phyloP scores from a whole-genome alignment of 2,329 filamentous ascomycete genomes.

The Aspergillus proliferans region DNA sequence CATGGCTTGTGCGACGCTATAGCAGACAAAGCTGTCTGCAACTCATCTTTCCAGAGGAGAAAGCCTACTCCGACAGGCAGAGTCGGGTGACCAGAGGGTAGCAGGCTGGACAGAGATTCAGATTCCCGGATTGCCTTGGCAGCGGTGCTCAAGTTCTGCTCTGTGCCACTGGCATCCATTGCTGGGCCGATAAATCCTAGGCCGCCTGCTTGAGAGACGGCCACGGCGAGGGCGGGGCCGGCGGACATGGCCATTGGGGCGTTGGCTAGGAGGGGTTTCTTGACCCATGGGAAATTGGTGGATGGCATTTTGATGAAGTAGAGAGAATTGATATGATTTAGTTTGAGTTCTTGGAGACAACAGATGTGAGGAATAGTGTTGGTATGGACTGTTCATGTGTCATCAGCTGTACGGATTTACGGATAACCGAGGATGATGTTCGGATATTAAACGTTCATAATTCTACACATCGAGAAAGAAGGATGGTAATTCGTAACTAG shows the following conservation, averaged over 20 bases:
- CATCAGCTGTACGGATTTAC: too few relatives aligned
- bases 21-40: slow-evolving; percentile 23
- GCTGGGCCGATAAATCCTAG: slow-evolving; percentile 55
- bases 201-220: slow-evolving; percentile 53
- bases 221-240: slow-evolving; percentile 52
- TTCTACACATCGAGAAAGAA: too few relatives aligned
- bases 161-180: slow-evolving; percentile 34
- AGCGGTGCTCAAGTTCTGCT: slow-evolving; percentile 28
- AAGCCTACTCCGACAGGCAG: slow-evolving; percentile 40
- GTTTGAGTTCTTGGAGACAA: too few relatives aligned
- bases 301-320: background rate
- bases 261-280: slow-evolving; percentile 54
- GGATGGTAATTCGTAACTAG: too few relatives aligned
- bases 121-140: slow-evolving; percentile 13
- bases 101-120: background rate
- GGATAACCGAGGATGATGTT: too few relatives aligned
- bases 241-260: slow-evolving; percentile 67
- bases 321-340: too few relatives aligned
- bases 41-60: slow-evolving; percentile 35
- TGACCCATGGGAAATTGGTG: slow-evolving; percentile 53
- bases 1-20: slow-evolving; percentile 33
- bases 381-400: too few relatives aligned
- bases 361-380: too few relatives aligned
- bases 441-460: too few relatives aligned
- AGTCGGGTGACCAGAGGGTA: slow-evolving; percentile 6